Conservation (phyloP, 352 stramenopile genomes). For the Aphanomyces invadans region DNA sequence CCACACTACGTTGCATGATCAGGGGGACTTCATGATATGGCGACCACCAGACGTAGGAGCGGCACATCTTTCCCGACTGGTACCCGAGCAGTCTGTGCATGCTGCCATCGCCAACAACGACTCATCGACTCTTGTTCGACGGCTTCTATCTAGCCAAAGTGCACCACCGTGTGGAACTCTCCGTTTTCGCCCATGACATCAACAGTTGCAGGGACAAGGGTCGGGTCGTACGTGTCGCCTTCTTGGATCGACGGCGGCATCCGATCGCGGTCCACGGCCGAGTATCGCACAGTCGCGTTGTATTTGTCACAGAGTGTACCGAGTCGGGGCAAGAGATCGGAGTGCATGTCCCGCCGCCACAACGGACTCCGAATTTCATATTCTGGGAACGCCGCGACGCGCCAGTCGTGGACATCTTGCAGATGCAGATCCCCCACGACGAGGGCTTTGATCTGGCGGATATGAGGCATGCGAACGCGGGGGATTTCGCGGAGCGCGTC, state of each 20-base stretch:
- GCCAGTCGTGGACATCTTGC: conserved; percentile 74
- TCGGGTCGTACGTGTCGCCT: conserved; percentile 38
- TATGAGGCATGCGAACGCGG: conserved; percentile 16
- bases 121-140: neutral
- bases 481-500: conserved; percentile 32
- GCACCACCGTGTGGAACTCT: conserved; percentile 85
- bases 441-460: conserved; percentile 36
- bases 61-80: too few species aligned
- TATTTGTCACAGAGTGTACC: conserved; percentile 40
- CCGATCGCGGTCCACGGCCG: conserved; percentile 39
- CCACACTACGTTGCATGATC: too few species aligned
- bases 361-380: conserved; percentile 69
- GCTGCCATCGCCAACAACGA: neutral
- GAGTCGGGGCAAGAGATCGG: conserved; percentile 61
- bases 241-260: conserved; percentile 31
- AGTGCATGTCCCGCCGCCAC: conserved; percentile 55
- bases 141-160: conserved; percentile 33
- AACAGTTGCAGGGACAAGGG: conserved; percentile 25
- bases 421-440: conserved; percentile 88
- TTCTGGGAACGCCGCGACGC: conserved; percentile 50
- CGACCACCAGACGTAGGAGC: too few species aligned
- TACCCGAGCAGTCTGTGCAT: neutral
- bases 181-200: conserved; percentile 85
- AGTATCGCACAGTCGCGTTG: conserved; percentile 40
- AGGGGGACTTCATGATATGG: too few species aligned